Evolutionary conservation across 2,329 filamentous ascomycete species (phyloP).

Genomic region (Paecilomyces sp.): DNA sequence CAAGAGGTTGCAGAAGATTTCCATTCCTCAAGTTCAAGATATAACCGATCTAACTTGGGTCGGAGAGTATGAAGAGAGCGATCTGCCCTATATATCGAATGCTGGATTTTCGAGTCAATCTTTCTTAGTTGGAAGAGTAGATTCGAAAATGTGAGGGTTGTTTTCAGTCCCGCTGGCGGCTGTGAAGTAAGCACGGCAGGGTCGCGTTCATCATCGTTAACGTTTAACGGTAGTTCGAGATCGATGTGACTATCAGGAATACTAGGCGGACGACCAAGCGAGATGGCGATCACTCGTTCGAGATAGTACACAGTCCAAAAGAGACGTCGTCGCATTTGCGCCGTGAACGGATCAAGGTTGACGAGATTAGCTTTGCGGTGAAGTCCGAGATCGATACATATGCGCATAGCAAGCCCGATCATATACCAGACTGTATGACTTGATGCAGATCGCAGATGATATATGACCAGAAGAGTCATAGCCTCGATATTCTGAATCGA

Average conservation of each 20-base stretch:
- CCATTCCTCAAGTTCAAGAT: conserved; percentile 43
- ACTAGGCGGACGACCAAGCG: conserved; percentile 44
- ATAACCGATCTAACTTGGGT: conserved; percentile 42
- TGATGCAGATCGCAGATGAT: conserved; percentile 45
- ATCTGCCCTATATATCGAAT: conserved; percentile 47
- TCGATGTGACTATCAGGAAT: conserved; percentile 47
- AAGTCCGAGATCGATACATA: conserved; percentile 46
- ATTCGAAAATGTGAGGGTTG: conserved; percentile 36
- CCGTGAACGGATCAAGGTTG: conserved; percentile 33
- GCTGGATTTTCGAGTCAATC: conserved; percentile 44
- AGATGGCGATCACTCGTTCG: conserved; percentile 44
- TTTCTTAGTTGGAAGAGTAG: conserved; percentile 41
- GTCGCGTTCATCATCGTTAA: conserved; percentile 36
- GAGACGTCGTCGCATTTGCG: conserved; percentile 40
- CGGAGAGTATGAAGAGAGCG: conserved; percentile 36
- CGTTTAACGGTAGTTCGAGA: conserved; percentile 40
- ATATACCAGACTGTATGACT: conserved; percentile 49
- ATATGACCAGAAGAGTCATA: conserved; percentile 45
- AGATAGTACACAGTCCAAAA: conserved; percentile 49
- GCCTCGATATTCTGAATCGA: conserved; percentile 47
- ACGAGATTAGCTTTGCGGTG: conserved; percentile 42
- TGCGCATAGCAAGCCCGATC: conserved; percentile 48
- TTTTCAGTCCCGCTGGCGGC: conserved; percentile 20
- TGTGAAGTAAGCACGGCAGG: conserved; percentile 23
- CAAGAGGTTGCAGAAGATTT: conserved; percentile 29